phyloP scores from a whole-genome alignment of 805 yeast species.

The Wickerhamiella slavikovae region DNA sequence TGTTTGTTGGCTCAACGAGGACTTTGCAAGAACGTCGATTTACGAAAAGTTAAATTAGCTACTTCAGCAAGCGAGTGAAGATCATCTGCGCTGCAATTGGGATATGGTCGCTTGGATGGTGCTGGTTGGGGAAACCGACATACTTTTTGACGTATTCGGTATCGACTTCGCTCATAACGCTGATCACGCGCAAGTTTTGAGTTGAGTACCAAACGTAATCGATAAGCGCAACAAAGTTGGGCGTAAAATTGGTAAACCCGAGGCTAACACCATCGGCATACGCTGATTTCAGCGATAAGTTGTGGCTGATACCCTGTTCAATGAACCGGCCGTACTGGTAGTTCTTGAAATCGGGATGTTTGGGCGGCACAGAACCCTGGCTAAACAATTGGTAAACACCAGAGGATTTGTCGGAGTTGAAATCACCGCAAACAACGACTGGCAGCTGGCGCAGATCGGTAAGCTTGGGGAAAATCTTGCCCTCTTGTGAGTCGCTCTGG shows the following conservation, averaged over 20 bases:
- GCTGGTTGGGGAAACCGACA: constrained; percentile 86
- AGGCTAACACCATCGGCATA: constrained; percentile 72
- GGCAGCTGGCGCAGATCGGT: constrained; percentile 36
- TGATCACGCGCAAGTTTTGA: constrained; percentile 57
- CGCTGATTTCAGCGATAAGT: constrained; percentile 63
- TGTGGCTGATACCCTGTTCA: constrained; percentile 68
- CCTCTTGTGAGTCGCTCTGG: constrained; percentile 14
- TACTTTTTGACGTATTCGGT: constrained; percentile 50
- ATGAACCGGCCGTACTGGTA: constrained; percentile 84
- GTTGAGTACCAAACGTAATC: constrained; percentile 95
- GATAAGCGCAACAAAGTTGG: constrained; percentile 78
- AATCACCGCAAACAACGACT: constrained; percentile 84
- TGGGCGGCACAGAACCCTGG: constrained; percentile 47
- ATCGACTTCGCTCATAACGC: constrained; percentile 71
- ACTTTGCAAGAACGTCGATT: background rate
- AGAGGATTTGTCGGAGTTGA: constrained; percentile 67
- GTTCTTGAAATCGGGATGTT: constrained; percentile 65
- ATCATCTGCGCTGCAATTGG: constrained; percentile 38
- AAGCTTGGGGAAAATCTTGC: constrained; percentile 18
- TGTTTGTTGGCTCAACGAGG: constrained; percentile 31
- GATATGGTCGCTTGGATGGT: constrained; percentile 86
- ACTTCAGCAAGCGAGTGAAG: background rate
- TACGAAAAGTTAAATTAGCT: background rate
- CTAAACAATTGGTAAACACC: constrained; percentile 86
- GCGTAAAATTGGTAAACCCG: constrained; percentile 88